Conservation (phyloP, 2,329 filamentous ascomycete species). For the Aureobasidium sp. region DNA sequence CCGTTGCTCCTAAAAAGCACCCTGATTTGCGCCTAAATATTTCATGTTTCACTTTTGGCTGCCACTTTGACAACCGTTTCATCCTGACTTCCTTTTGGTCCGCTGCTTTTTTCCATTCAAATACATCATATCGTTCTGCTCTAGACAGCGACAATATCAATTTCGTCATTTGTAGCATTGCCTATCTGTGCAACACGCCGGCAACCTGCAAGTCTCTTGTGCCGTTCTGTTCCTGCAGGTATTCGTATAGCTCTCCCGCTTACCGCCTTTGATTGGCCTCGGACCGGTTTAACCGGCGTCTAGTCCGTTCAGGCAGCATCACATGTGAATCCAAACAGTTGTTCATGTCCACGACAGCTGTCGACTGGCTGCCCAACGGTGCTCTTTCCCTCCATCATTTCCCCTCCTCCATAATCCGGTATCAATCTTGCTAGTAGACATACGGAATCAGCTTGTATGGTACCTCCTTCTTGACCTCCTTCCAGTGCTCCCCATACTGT, state of each 20-base stretch:
- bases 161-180: not conserved
- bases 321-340: not conserved
- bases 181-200: no score
- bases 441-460: constrained; percentile 20
- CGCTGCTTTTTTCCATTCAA: not conserved
- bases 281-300: not conserved
- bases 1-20: not conserved
- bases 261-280: not conserved
- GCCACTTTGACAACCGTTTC: not conserved
- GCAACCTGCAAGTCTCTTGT: not conserved
- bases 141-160: not conserved
- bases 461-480: constrained; percentile 18
- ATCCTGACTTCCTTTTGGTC: not conserved
- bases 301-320: not conserved
- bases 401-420: not conserved
- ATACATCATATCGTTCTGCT: not conserved
- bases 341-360: not conserved
- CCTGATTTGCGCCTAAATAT: not conserved
- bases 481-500: constrained; percentile 21
- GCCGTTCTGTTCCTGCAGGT: not conserved
- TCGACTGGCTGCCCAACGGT: not conserved
- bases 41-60: not conserved
- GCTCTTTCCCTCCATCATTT: not conserved
- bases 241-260: not conserved
- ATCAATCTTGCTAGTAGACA: constrained; percentile 16